Conservation (phyloP, 2,329 filamentous ascomycete genomes). For the Arthrobotrys iridis region DNA sequence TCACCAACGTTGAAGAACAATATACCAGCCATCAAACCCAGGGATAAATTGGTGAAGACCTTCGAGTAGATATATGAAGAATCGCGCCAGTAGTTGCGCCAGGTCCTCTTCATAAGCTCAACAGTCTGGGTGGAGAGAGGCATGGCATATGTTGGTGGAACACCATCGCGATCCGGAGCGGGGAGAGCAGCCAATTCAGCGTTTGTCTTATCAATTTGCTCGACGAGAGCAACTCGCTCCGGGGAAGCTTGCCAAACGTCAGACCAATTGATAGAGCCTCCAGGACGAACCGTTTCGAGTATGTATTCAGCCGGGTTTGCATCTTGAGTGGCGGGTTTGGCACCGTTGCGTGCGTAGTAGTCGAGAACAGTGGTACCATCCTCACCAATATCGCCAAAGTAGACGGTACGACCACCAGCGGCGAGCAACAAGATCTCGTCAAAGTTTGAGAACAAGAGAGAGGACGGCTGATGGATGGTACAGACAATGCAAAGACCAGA, state of each 20-base stretch:
- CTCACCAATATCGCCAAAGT: slow-evolving; percentile 77
- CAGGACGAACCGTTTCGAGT: slow-evolving; percentile 63
- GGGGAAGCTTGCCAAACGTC: slow-evolving; percentile 76
- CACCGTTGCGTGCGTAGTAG: slow-evolving; percentile 68
- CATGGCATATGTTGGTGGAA: slow-evolving; percentile 72
- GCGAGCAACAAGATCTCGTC: slow-evolving; percentile 77
- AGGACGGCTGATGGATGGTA: slow-evolving; percentile 78
- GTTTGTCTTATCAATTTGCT: slow-evolving; percentile 74
- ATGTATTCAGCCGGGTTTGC: slow-evolving; percentile 66
- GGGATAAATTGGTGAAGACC: slow-evolving; percentile 66
- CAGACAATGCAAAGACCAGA: slow-evolving; percentile 77
- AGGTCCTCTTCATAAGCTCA: slow-evolving; percentile 75
- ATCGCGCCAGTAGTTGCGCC: slow-evolving; percentile 78
- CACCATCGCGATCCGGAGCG: slow-evolving; percentile 61
- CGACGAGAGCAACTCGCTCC: slow-evolving; percentile 69
- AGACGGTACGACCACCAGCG: slow-evolving; percentile 75
- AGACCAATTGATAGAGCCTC: slow-evolving; percentile 70
- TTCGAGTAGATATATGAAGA: slow-evolving; percentile 81
- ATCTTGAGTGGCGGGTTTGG: slow-evolving; percentile 49
- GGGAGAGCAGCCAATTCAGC: slow-evolving; percentile 65
- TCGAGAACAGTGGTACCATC: slow-evolving; percentile 72
- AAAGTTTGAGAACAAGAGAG: slow-evolving; percentile 75
- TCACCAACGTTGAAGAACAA: slow-evolving; percentile 74
- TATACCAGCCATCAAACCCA: slow-evolving; percentile 57
- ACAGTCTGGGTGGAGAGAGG: slow-evolving; percentile 71